Evolutionary conservation across 176 grass and related monocot genomes (phyloP).

Genomic region (Thinopyrum elongatum): DNA sequence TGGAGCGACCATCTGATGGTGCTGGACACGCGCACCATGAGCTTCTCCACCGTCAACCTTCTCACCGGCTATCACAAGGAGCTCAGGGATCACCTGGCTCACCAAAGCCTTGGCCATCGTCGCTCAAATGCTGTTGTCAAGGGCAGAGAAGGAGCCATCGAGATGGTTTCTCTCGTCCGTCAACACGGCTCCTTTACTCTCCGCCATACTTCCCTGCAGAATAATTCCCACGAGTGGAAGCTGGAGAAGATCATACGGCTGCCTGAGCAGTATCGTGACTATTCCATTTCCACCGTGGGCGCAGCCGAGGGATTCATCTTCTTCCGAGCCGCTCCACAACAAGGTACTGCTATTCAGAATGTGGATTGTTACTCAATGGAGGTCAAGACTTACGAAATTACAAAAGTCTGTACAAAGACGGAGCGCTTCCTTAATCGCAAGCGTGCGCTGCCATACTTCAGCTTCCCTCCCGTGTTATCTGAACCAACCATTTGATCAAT

Average conservation of each 20-base stretch:
- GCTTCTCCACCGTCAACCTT: neutral
- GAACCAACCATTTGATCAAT: constrained; percentile 10
- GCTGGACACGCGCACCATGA: neutral
- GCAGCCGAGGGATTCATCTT: no score
- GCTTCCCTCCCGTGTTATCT: neutral
- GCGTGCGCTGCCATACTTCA: neutral
- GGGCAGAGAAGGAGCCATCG: neutral
- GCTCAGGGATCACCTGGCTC: neutral
- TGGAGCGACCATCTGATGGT: neutral
- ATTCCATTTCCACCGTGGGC: neutral
- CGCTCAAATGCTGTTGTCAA: neutral
- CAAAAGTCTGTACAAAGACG: neutral
- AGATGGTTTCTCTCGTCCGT: neutral
- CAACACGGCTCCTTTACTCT: neutral
- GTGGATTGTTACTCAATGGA: neutral
- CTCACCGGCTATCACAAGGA: neutral
- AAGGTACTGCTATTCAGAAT: no score
- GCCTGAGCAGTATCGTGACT: neutral
- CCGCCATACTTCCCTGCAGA: neutral
- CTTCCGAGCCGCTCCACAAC: no score
- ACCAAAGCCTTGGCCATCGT: neutral
- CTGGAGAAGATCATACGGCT: neutral
- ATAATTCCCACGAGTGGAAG: neutral
- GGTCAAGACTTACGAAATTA: neutral
- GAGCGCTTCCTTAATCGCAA: neutral